Evolutionary conservation across 2,329 filamentous ascomycete genomes (phyloP).

Genomic region (Cercospora nicotianae): DNA sequence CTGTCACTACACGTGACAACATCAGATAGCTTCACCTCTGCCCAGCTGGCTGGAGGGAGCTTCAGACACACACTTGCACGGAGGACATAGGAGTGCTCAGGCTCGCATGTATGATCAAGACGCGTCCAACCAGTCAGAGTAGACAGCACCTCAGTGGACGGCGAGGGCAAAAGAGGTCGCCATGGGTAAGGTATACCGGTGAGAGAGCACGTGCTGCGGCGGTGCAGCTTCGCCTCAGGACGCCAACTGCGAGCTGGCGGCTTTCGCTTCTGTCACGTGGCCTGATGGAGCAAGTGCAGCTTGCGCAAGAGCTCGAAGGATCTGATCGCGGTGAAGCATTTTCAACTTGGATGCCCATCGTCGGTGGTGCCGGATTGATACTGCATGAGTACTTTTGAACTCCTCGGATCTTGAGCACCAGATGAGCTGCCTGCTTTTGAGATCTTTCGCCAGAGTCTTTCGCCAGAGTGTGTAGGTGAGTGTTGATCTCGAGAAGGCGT

Average conservation of each 20-base stretch:
- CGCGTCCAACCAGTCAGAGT: neutral
- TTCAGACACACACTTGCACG: neutral
- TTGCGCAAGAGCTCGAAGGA: neutral
- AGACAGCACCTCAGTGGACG: neutral
- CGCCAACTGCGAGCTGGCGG: constrained; percentile 6
- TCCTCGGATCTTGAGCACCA: neutral
- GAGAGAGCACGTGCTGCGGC: constrained; percentile 9
- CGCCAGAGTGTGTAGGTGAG: neutral
- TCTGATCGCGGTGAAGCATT: neutral
- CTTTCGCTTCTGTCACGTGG: constrained; percentile 8
- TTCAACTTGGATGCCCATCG: neutral
- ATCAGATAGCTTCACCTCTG: neutral
- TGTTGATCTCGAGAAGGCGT: neutral
- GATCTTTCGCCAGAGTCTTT: neutral
- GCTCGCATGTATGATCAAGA: neutral
- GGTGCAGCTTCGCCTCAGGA: constrained; percentile 9
- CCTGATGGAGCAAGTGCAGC: neutral
- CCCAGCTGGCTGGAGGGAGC: neutral
- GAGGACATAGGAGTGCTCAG: neutral
- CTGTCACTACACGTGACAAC: neutral
- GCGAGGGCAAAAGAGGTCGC: constrained; percentile 4
- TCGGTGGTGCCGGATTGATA: neutral
- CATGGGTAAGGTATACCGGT: constrained; percentile 6
- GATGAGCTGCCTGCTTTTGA: neutral
- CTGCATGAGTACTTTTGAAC: neutral